phyloP scores from a whole-genome alignment of 371 early-diverging fungal genomes.

The Syncephalastrum sp. region DNA sequence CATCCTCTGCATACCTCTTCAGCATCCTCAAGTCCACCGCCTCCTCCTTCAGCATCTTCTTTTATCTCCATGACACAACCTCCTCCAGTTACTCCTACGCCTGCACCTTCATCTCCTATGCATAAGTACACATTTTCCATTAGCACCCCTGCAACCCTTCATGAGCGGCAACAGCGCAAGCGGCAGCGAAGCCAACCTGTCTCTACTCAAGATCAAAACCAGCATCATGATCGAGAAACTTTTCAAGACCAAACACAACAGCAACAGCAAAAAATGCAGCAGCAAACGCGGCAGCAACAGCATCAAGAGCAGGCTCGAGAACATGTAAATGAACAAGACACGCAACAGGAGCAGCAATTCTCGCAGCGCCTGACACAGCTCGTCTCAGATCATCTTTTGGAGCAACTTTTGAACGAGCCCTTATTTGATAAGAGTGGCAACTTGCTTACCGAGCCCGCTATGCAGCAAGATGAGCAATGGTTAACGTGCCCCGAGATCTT shows the following conservation, averaged over 20 bases:
- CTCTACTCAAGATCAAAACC: too few relatives aligned
- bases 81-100: background rate
- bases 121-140: slow-evolving; percentile 39
- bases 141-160: slow-evolving; percentile 36
- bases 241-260: too few relatives aligned
- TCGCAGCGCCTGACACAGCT: slow-evolving; percentile 24
- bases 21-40: slow-evolving; percentile 10
- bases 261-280: background rate
- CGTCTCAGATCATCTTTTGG: slow-evolving; percentile 28
- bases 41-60: background rate
- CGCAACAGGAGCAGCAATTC: slow-evolving; percentile 21
- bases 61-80: background rate
- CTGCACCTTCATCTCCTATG: slow-evolving; percentile 5
- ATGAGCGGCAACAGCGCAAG: background rate
- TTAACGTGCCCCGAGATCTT: slow-evolving; percentile 48
- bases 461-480: slow-evolving; percentile 7
- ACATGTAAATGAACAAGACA: too few relatives aligned
- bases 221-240: too few relatives aligned
- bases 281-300: background rate
- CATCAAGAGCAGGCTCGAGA: too few relatives aligned
- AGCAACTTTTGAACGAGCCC: slow-evolving; percentile 37
- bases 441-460: slow-evolving; percentile 18
- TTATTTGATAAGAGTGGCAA: slow-evolving; percentile 40
- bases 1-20: slow-evolving; percentile 14
- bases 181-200: too few relatives aligned